A percentile compares a stretch with the other conserved stretches of the same genome.
Conservation (phyloP, 352 stramenopile genomes). For the Phytophthora chlamydospora region DNA sequence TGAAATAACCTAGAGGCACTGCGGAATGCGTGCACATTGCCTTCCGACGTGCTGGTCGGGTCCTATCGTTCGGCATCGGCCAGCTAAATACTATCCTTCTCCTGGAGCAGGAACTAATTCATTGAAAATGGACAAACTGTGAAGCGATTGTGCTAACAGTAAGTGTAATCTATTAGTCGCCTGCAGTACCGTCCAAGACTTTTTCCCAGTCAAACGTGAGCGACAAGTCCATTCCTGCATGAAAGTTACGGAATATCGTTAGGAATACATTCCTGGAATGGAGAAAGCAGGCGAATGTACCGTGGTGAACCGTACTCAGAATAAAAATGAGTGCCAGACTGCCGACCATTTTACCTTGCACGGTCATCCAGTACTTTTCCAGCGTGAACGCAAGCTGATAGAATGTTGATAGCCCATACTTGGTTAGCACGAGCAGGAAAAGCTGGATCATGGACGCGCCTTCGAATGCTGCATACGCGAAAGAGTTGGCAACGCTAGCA, state of each 20-base stretch:
- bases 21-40: neutral
- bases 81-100: no score
- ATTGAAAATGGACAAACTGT: no score
- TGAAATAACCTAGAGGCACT: constrained; percentile 28
- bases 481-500: neutral
- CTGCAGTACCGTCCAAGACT: constrained; percentile 7
- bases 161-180: no score
- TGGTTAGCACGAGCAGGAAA: constrained; percentile 16
- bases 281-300: neutral
- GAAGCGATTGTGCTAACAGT: no score
- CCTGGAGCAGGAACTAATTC: no score
- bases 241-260: neutral
- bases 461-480: constrained; percentile 21
- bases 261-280: constrained; percentile 13
- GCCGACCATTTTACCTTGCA: constrained; percentile 33
- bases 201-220: constrained; percentile 30
- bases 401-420: constrained; percentile 35
- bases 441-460: constrained; percentile 17
- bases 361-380: constrained; percentile 37
- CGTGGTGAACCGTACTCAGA: constrained; percentile 20
- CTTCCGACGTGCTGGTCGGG: no score
- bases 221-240: constrained; percentile 22
- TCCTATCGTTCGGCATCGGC: no score
- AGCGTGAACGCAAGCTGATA: constrained; percentile 41
- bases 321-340: constrained; percentile 34